phyloP scores from a whole-genome alignment of 352 stramenopile species.

The Elongisporangium undulatum region DNA sequence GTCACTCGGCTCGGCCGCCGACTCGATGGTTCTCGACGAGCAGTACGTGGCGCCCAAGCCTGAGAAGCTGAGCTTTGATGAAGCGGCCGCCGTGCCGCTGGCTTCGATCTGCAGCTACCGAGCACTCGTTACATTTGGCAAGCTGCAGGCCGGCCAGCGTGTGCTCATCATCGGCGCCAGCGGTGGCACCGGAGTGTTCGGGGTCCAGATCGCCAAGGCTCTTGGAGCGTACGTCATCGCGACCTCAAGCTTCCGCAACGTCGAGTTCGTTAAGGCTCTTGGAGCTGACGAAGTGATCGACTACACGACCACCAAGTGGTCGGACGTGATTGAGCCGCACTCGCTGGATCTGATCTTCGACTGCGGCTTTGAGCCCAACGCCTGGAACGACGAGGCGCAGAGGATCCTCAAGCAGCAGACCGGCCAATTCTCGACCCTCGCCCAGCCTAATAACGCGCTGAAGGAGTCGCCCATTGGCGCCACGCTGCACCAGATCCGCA shows the following conservation, averaged over 20 bases:
- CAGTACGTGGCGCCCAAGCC: constrained; percentile 35
- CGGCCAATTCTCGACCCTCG: constrained; percentile 18
- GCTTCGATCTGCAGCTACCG: constrained; percentile 26
- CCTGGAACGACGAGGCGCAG: constrained; percentile 16
- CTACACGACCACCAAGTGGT: constrained; percentile 39
- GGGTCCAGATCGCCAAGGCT: constrained; percentile 47
- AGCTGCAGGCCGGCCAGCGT: constrained; percentile 10
- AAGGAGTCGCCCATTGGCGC: constrained; percentile 16
- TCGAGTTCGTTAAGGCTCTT: constrained; percentile 24
- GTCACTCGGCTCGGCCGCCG: constrained; percentile 15
- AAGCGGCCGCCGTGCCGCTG: constrained; percentile 25
- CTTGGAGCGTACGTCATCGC: constrained; percentile 21
- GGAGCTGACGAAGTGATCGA: constrained; percentile 39
- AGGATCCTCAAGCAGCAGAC: constrained; percentile 19
- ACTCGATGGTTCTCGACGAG: constrained; percentile 21
- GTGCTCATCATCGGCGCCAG: constrained; percentile 50
- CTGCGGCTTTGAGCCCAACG: constrained; percentile 14
- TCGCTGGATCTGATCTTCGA: constrained; percentile 30
- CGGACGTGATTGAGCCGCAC: constrained; percentile 13
- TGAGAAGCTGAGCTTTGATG: constrained; percentile 25
- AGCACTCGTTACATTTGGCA: constrained; percentile 15
- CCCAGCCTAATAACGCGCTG: constrained; percentile 2
- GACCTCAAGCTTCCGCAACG: constrained; percentile 29
- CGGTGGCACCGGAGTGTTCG: constrained; percentile 40
- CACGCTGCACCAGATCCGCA: constrained; percentile 4